phyloP scores from a whole-genome alignment of 2,329 filamentous ascomycete genomes.

The Davidsoniella neocaledoniae region DNA sequence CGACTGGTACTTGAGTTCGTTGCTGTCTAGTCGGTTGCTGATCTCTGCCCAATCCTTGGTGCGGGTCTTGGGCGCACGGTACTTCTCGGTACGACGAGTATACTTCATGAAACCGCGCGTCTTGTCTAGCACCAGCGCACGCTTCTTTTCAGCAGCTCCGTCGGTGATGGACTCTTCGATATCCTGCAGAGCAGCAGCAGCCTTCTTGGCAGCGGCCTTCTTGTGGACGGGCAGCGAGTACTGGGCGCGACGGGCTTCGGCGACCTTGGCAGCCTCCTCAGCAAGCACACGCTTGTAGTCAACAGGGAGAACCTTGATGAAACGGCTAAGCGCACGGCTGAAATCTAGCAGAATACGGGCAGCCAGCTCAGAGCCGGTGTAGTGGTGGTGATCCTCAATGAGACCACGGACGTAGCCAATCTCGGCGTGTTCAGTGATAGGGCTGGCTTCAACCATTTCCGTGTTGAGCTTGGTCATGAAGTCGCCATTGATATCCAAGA shows the following conservation, averaged over 20 bases:
- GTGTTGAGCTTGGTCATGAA: constrained; percentile 89
- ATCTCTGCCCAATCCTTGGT: constrained; percentile 91
- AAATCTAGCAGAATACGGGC: constrained; percentile 92
- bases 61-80: constrained; percentile 66
- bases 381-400: constrained; percentile 94
- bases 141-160: constrained; percentile 77
- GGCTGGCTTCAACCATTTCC: constrained; percentile 88
- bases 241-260: constrained; percentile 67
- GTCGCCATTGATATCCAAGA: constrained; percentile 77
- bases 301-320: constrained; percentile 82
- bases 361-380: constrained; percentile 88
- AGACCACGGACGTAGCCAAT: constrained; percentile 80
- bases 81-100: constrained; percentile 81
- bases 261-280: constrained; percentile 73
- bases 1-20: constrained; percentile 91
- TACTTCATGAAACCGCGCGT: constrained; percentile 97
- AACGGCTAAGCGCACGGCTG: constrained; percentile 73
- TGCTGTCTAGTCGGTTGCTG: constrained; percentile 71
- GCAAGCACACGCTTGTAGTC: constrained; percentile 90
- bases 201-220: constrained; percentile 28
- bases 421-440: constrained; percentile 69
- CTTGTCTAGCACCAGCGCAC: constrained; percentile 88
- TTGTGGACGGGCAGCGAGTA: constrained; percentile 66
- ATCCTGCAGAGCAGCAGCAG: constrained; percentile 48
- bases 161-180: constrained; percentile 87